A percentile compares a stretch with the other conserved stretches of the same genome.
Evolutionary conservation across 1,284 basidiomycete genomes (phyloP).

Genomic region (Caloboletus firmus): DNA sequence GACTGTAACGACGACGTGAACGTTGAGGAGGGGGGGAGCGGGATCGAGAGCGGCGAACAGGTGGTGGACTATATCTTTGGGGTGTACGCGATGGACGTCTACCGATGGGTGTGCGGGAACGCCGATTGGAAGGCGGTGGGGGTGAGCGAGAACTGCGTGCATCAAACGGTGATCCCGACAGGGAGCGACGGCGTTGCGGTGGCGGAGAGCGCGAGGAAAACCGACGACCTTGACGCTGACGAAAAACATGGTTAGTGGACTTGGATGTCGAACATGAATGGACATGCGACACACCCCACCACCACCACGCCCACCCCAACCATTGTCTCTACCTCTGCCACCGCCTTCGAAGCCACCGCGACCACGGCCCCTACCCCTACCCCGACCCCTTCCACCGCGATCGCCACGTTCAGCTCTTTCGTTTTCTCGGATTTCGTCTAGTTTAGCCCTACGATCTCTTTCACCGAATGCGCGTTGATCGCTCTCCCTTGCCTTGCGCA

Average conservation of each 20-base stretch:
- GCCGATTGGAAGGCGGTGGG: constrained; percentile 34
- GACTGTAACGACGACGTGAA: constrained; percentile 28
- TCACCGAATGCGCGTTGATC: constrained; percentile 71
- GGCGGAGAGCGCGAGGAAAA: constrained; percentile 42
- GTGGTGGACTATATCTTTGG: constrained; percentile 20
- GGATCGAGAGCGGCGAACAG: constrained; percentile 29
- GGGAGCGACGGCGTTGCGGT: constrained; percentile 30
- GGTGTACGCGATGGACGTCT: constrained; percentile 39
- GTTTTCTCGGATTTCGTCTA: constrained; percentile 66
- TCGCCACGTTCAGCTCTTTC: constrained; percentile 52
- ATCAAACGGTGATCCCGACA: constrained; percentile 36
- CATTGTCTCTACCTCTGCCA: constrained; percentile 38
- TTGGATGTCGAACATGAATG: constrained; percentile 2
- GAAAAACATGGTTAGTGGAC: constrained; percentile 22
- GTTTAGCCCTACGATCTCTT: constrained; percentile 61
- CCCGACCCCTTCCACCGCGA: constrained; percentile 48
- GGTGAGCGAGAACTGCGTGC: constrained; percentile 48
- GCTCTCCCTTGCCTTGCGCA: constrained; percentile 73
- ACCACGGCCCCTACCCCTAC: constrained; percentile 49
- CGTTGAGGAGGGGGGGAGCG: constrained; percentile 35
- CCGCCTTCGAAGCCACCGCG: constrained; percentile 41
- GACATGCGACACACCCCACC: constrained; percentile 38
- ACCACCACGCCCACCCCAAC: constrained; percentile 42
- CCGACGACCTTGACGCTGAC: constrained; percentile 39
- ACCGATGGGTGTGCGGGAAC: constrained; percentile 37